A percentile compares a stretch with the other conserved stretches of the same genome.
phyloP scores from a whole-genome alignment of 2,329 filamentous ascomycete genomes.

The Ceratocystis albifundus region DNA sequence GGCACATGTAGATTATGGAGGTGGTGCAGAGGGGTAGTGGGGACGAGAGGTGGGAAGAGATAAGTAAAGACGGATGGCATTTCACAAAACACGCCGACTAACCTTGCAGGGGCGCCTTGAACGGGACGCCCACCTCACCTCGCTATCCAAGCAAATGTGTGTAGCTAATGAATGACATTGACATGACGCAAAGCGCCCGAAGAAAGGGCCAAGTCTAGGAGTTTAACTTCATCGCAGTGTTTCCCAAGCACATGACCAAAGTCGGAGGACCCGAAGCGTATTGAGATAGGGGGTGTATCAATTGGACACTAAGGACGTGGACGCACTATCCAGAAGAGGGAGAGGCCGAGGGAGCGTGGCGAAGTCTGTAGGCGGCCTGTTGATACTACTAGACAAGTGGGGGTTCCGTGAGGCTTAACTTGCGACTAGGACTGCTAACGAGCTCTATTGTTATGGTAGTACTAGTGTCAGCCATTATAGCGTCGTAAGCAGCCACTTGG shows the following conservation, averaged over 20 bases:
- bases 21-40: neutral
- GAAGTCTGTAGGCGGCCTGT: neutral
- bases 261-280: neutral
- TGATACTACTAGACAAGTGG: too few relatives aligned
- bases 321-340: neutral
- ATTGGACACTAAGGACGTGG: neutral
- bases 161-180: conserved; percentile 13
- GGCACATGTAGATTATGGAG: conserved; percentile 45
- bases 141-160: conserved; percentile 4
- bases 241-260: neutral
- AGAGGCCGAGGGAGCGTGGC: neutral
- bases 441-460: too few relatives aligned
- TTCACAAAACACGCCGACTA: neutral
- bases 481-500: too few relatives aligned
- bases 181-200: neutral
- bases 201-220: neutral
- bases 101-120: neutral
- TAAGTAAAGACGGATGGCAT: neutral
- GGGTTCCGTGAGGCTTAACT: too few relatives aligned
- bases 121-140: neutral
- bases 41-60: neutral
- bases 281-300: too few relatives aligned
- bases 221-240: neutral
- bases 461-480: too few relatives aligned
- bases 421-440: too few relatives aligned